A percentile compares a stretch with the other conserved stretches of the same genome.
Evolutionary conservation across 768 basidiomycete species (phyloP).

Genomic region (Russula lepida): DNA sequence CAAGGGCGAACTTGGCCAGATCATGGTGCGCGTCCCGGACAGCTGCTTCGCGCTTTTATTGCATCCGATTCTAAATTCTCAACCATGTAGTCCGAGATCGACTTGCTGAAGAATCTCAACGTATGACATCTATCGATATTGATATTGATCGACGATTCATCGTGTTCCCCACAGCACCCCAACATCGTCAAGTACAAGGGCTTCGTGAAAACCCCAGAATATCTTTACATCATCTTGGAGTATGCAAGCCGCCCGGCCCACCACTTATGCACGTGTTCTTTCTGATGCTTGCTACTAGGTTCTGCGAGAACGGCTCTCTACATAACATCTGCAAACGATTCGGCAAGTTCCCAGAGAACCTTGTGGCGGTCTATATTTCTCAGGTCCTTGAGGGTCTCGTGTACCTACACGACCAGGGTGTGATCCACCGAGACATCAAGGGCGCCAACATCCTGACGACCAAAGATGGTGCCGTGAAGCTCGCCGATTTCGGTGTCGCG

Average conservation of each 20-base stretch:
- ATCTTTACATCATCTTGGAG: constrained; percentile 95
- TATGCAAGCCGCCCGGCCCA: constrained; percentile 30
- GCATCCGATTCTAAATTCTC: not conserved
- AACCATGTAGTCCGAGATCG: constrained; percentile 76
- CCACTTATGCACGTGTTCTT: not conserved
- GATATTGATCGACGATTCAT: not conserved
- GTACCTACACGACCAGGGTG: constrained; percentile 98
- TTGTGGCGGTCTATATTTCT: constrained; percentile 94
- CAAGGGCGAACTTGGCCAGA: constrained; percentile 87
- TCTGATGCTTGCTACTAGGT: constrained; percentile 40
- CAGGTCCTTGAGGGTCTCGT: constrained; percentile 94
- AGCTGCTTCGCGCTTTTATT: not conserved
- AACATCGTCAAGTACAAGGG: constrained; percentile 99
- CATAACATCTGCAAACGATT: constrained; percentile 95
- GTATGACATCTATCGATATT: constrained; percentile 34
- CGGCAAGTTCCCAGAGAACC: constrained; percentile 95
- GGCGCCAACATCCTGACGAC: constrained; percentile 98
- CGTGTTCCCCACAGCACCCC: constrained; percentile 50
- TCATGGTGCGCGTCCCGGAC: constrained; percentile 58
- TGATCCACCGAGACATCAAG: constrained; percentile 98
- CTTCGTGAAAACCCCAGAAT: constrained; percentile 90
- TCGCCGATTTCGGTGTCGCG: constrained; percentile 99
- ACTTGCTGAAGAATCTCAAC: constrained; percentile 93
- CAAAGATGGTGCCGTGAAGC: constrained; percentile 95
- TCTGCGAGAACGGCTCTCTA: constrained; percentile 97